These are phyloP conservation scores for Penstemon barbatus DNA, from an alignment of 257 asterid species.

Conservation along the genomic window DNA sequence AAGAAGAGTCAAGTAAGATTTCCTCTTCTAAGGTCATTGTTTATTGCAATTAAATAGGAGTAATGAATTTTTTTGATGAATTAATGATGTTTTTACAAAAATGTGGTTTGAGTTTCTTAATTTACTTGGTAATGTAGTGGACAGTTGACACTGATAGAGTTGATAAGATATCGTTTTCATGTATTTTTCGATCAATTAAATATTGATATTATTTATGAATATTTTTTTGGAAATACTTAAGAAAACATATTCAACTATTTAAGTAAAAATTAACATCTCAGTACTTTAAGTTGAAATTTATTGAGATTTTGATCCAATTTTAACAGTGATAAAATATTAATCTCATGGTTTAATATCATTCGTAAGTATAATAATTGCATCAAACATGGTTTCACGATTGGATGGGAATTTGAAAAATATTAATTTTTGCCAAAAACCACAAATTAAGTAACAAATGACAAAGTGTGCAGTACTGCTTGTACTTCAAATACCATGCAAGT, in stretches of 20 bases:
- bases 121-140: too few species aligned
- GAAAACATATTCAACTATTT: neutral
- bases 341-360: neutral
- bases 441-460: neutral
- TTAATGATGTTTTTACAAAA: neutral
- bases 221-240: too few species aligned
- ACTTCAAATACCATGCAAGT: slow-evolving; percentile 29
- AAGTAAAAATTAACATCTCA: too few species aligned
- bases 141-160: too few species aligned
- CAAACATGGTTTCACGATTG: slow-evolving; percentile 6
- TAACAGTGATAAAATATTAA: neutral
- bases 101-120: too few species aligned
- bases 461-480: neutral
- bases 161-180: too few species aligned
- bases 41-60: neutral
- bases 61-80: neutral
- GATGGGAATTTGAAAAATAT: neutral
- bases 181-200: too few species aligned
- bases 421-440: neutral
- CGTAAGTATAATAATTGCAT: neutral
- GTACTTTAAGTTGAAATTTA: neutral
- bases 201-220: too few species aligned
- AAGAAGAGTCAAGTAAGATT: slow-evolving; percentile 2
- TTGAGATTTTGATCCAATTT: neutral
- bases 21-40: neutral